Evolutionary conservation across 2,329 filamentous ascomycete species (phyloP).

Genomic region (Xylogone sp.): DNA sequence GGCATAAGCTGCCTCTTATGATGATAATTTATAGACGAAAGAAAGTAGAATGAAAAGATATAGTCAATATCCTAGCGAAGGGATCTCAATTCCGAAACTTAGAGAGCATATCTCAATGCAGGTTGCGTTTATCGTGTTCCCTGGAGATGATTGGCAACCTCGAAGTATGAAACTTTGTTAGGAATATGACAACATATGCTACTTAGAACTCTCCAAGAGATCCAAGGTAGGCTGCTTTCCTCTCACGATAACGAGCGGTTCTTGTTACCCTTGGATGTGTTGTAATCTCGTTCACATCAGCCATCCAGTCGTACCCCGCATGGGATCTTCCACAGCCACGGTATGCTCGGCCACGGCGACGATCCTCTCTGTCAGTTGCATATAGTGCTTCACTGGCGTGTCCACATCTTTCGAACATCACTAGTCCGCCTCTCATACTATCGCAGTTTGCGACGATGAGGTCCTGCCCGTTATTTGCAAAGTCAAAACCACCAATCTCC

Average conservation of each 20-base stretch:
- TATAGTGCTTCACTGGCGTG: slow-evolving; percentile 19
- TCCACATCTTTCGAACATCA: slow-evolving; percentile 29
- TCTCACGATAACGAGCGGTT: slow-evolving; percentile 11
- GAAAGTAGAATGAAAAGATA: no score
- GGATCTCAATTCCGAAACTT: no score
- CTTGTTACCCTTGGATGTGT: slow-evolving; percentile 11
- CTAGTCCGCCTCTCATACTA: slow-evolving; percentile 55
- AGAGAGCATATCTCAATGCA: no score
- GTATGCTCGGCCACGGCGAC: background rate
- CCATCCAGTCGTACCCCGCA: slow-evolving; percentile 14
- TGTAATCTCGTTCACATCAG: slow-evolving; percentile 11
- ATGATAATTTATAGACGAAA: no score
- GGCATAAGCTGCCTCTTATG: no score
- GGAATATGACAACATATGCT: no score
- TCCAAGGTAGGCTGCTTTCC: slow-evolving; percentile 14
- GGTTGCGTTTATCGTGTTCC: no score
- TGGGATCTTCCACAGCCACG: background rate
- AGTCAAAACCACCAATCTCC: slow-evolving; percentile 65
- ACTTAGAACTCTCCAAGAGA: background rate
- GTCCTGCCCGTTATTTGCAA: slow-evolving; percentile 63
- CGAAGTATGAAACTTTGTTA: no score
- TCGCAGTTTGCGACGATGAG: slow-evolving; percentile 69
- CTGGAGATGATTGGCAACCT: no score
- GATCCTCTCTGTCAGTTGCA: background rate
- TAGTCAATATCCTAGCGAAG: no score